Percentiles rank a stretch among this genome's conserved stretches.
phyloP scores from a whole-genome alignment of 345 rosid species.

The Salix dunnii region DNA sequence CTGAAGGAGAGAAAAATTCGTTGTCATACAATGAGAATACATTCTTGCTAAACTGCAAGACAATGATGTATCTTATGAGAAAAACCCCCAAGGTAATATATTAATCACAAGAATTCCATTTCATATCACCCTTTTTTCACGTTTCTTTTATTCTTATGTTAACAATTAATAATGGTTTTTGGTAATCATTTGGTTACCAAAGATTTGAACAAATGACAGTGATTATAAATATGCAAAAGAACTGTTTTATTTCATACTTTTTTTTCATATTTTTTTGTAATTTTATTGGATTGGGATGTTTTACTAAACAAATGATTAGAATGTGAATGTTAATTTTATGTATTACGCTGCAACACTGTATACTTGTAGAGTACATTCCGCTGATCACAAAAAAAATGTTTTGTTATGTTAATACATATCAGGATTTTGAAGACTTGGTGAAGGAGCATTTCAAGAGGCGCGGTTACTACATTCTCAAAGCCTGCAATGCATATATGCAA shows the following conservation, averaged over 20 bases:
- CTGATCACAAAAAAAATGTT: background rate
- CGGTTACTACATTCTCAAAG: slow-evolving; percentile 81
- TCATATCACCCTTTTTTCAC: background rate
- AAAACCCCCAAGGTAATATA: slow-evolving; percentile 74
- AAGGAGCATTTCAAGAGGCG: slow-evolving; percentile 80
- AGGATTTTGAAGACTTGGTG: slow-evolving; percentile 83
- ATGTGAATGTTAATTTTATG: background rate
- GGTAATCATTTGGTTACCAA: background rate
- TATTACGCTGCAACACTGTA: background rate
- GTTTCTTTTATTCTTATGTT: background rate
- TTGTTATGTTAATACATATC: slow-evolving; percentile 2
- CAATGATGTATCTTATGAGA: slow-evolving; percentile 88
- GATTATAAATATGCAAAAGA: background rate
- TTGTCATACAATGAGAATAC: slow-evolving; percentile 87
- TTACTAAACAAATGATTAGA: background rate
- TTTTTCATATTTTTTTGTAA: background rate
- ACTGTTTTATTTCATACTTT: background rate
- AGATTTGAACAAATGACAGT: background rate
- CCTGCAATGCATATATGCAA: slow-evolving; percentile 87
- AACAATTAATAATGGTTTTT: background rate
- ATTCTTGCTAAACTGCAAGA: slow-evolving; percentile 88
- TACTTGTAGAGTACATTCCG: background rate
- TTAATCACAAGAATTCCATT: background rate
- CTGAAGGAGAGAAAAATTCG: slow-evolving; percentile 96
- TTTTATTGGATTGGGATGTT: background rate